Evolutionary conservation across 371 early-diverging fungal species (phyloP), one percentile per base, ranked within the genome.

Genomic region (Lichtheimia ornata): DNA sequence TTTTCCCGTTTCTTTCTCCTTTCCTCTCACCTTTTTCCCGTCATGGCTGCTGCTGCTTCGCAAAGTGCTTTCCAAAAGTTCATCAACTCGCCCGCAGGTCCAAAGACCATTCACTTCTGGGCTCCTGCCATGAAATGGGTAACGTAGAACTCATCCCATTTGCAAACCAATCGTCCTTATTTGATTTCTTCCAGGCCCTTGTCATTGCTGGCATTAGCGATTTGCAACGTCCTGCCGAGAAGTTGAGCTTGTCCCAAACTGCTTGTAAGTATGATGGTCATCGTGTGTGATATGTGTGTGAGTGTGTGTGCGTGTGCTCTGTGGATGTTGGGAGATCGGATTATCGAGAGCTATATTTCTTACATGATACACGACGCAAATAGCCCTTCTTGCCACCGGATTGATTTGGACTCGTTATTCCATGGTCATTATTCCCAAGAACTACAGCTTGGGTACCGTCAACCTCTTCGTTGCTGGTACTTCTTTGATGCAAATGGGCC

Each of bases 371-470:
- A 27, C 35, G 6, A 56, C 18, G 67, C 52, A 14, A 50, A 25
- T 81, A 83, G 93, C 97, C 14, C 82, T 97, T 66, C 86, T 95
- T 22, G 93, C 94, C 54, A 97, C 98, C 20, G 98, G 98, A 54
- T 61, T 94, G 61, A 97, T 97, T 72, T 97, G 98, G 98, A 88
- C 93, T 24, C 91, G 98, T 51, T 97, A 96, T 78, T 93, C 97
- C 11, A 85, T 88, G 58, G 93, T 93, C 27, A 97, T 97, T 63
- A 95, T 82, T 27, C 98, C 98, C 61, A 86, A 88, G 73, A 97
- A 97, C 83, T 96, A 86, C 72, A 77, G 86, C 60, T 73, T 97
- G 69, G 86, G 96, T 64, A 79, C 88, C 27, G 97, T 97, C 61
- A 97, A 97, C 73, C 40, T 94, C 24, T 97, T 97, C 72, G 94